These are phyloP conservation scores for Fusarium longipes DNA, from an alignment of 2,329 filamentous ascomycete species.

Conservation along the genomic window DNA sequence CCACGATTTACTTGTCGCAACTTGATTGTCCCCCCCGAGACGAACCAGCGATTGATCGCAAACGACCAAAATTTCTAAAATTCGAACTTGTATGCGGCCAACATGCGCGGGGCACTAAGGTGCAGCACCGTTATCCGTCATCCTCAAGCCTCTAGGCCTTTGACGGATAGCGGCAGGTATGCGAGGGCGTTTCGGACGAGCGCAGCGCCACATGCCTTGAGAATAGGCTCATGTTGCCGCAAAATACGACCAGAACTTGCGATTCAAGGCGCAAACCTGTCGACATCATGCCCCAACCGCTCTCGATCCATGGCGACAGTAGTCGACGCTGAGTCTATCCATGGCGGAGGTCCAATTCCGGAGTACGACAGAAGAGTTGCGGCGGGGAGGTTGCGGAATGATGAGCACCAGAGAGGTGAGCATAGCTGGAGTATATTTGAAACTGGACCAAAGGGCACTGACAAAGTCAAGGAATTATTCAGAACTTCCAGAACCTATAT, in stretches of 20 bases:
- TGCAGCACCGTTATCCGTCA: slow-evolving; percentile 35
- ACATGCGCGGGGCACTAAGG: slow-evolving; percentile 37
- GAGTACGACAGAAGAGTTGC: slow-evolving; percentile 90
- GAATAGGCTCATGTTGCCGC: slow-evolving; percentile 12
- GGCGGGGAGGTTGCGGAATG: slow-evolving; percentile 79
- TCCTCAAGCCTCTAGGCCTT: slow-evolving; percentile 20
- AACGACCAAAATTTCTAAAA: neutral
- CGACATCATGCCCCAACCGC: slow-evolving; percentile 18
- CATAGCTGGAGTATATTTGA: neutral
- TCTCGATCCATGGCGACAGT: slow-evolving; percentile 48
- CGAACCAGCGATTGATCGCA: slow-evolving; percentile 16
- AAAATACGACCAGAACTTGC: slow-evolving; percentile 2
- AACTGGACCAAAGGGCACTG: slow-evolving; percentile 7
- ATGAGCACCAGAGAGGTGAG: slow-evolving; percentile 88
- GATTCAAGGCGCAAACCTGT: slow-evolving; percentile 6
- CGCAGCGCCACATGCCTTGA: slow-evolving; percentile 26
- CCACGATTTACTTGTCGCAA: slow-evolving; percentile 29
- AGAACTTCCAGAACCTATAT: slow-evolving; percentile 88
- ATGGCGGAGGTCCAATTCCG: slow-evolving; percentile 75
- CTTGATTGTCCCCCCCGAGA: slow-evolving; percentile 5
- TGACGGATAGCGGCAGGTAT: slow-evolving; percentile 32
- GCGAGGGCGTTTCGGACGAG: slow-evolving; percentile 40
- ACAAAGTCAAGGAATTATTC: slow-evolving; percentile 76
- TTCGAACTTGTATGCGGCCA: slow-evolving; percentile 18
- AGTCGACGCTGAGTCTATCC: slow-evolving; percentile 39